Conservation (phyloP, 306 rosid species). For the Vigna hirtella region DNA sequence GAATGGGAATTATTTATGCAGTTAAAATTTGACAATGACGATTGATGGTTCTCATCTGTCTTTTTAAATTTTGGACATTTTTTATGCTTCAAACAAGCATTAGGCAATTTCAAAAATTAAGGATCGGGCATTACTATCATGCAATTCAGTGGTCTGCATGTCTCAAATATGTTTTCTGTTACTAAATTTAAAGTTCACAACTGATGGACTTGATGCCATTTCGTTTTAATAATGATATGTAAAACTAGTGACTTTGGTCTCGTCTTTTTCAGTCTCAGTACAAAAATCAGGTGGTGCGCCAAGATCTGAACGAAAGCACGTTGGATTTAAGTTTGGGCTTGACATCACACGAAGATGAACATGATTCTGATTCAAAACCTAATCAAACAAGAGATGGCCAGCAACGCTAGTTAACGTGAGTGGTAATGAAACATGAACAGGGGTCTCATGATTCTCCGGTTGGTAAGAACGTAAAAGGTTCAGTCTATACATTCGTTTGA, state of each 20-base stretch:
- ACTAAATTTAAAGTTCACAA: slow-evolving; percentile 13
- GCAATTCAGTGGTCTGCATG: slow-evolving; percentile 17
- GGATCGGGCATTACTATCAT: slow-evolving; percentile 16
- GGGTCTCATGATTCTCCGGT: slow-evolving; percentile 43
- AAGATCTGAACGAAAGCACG: slow-evolving; percentile 94
- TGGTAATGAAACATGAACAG: slow-evolving; percentile 26
- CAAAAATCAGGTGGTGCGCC: slow-evolving; percentile 69
- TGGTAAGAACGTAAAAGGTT: slow-evolving; percentile 36
- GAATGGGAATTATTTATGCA: slow-evolving; percentile 13
- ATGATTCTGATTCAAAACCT: slow-evolving; percentile 60
- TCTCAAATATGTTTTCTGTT: slow-evolving; percentile 18
- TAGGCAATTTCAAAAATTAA: slow-evolving; percentile 2
- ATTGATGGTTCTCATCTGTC: slow-evolving; percentile 16
- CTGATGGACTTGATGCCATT: slow-evolving; percentile 26
- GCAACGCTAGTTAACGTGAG: slow-evolving; percentile 38
- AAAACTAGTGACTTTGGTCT: slow-evolving; percentile 31
- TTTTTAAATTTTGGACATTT: slow-evolving; percentile 6
- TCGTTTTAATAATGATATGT: not conserved
- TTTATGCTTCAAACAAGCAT: slow-evolving; percentile 17
- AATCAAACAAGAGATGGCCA: slow-evolving; percentile 62
- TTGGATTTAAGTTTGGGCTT: slow-evolving; percentile 91
- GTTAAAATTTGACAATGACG: slow-evolving; percentile 21
- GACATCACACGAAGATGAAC: slow-evolving; percentile 71
- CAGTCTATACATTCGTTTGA: slow-evolving; percentile 38
- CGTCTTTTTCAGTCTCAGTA: slow-evolving; percentile 58